Percentiles rank a stretch among this genome's conserved stretches.
Evolutionary conservation across 2,329 filamentous ascomycete genomes (phyloP).

Genomic region (Cordyceps farinosa): DNA sequence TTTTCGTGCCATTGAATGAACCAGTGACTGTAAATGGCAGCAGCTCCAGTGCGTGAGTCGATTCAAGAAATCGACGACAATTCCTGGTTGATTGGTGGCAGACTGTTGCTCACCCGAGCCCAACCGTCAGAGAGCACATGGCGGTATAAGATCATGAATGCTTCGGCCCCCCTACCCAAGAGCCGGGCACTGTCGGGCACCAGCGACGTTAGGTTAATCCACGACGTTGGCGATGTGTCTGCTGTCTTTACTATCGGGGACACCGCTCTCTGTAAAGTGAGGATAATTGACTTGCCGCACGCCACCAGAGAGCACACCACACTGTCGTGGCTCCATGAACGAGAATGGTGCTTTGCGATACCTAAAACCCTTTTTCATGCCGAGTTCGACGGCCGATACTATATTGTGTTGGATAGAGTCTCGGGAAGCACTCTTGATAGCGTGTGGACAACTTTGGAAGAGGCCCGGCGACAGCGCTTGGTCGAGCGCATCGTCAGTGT

Average conservation of each 20-base stretch:
- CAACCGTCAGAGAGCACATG: neutral
- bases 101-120: constrained; percentile 14
- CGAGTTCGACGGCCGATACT: constrained; percentile 25
- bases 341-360: constrained; percentile 20
- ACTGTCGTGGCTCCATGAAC: constrained; percentile 16
- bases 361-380: constrained; percentile 22
- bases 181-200: neutral
- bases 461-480: constrained; percentile 23
- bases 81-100: constrained; percentile 17
- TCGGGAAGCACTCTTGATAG: constrained; percentile 25
- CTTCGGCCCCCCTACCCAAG: neutral
- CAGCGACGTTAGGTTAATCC: constrained; percentile 13
- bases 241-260: constrained; percentile 22
- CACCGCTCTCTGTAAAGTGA: constrained; percentile 22
- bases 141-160: constrained; percentile 14
- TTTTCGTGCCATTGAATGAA: neutral
- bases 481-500: constrained; percentile 21
- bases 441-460: constrained; percentile 25
- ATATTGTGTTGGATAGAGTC: constrained; percentile 25
- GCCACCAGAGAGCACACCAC: constrained; percentile 22
- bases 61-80: constrained; percentile 18
- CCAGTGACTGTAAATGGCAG: neutral
- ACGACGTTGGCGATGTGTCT: constrained; percentile 16
- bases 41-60: neutral
- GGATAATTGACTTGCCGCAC: constrained; percentile 7